Evolutionary conservation across 2,329 filamentous ascomycete species (phyloP).

Genomic region (Colletotrichum orchidophilum): DNA sequence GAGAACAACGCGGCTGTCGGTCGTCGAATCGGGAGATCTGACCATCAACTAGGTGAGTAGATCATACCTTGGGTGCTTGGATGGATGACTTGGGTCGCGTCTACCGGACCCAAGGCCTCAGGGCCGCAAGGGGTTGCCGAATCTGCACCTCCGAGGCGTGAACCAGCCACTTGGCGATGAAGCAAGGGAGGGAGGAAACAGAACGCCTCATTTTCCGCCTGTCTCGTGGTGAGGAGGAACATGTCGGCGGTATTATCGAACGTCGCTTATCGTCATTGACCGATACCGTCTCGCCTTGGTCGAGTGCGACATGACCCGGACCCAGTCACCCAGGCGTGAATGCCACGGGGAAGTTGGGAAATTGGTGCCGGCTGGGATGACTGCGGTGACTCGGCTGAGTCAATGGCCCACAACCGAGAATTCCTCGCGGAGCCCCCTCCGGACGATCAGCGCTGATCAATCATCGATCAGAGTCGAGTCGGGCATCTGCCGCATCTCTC

Average conservation of each 20-base stretch:
- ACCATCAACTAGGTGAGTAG: neutral
- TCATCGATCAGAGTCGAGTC: neutral
- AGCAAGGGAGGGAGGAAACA: slow-evolving; percentile 19
- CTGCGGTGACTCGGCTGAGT: neutral
- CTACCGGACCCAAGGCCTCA: neutral
- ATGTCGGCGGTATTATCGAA: slow-evolving; percentile 11
- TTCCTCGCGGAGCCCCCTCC: neutral
- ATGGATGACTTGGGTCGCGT: neutral
- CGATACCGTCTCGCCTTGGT: neutral
- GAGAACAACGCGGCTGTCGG: neutral
- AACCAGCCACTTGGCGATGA: slow-evolving; percentile 1
- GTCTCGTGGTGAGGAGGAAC: neutral
- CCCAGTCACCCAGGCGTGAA: neutral
- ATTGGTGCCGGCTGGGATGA: neutral
- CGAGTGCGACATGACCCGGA: neutral
- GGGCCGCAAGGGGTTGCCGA: slow-evolving; percentile 7
- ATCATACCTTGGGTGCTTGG: neutral
- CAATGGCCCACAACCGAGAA: neutral
- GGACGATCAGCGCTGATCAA: slow-evolving; percentile 14
- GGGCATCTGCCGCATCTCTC: no score
- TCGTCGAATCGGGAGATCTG: neutral
- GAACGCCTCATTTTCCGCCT: neutral
- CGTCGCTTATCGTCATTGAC: neutral
- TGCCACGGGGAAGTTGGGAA: neutral
- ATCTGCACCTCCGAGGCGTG: neutral